Evolutionary conservation across 495 filamentous ascomycete species (phyloP).

Genomic region (Jackrogersella multiformis): DNA sequence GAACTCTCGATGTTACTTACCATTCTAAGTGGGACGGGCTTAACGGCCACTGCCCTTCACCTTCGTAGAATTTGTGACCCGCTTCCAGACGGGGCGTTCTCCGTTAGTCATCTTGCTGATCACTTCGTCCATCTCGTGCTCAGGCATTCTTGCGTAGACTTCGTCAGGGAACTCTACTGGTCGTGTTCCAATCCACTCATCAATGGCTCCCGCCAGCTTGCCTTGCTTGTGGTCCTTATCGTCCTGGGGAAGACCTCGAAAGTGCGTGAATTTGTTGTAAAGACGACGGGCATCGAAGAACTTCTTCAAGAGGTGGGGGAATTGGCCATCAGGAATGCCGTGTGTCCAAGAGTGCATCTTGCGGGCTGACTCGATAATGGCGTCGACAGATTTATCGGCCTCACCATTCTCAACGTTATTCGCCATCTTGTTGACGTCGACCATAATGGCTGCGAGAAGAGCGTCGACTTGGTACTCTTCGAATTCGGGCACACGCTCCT

Average conservation of each 20-base stretch:
- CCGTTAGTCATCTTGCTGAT: background rate
- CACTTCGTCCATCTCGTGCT: background rate
- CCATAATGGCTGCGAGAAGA: constrained; percentile 10
- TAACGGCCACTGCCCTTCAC: too few species aligned
- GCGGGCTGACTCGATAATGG: constrained; percentile 1
- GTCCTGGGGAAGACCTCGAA: background rate
- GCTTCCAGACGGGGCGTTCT: too few species aligned
- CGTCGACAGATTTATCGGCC: background rate
- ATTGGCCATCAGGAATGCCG: background rate
- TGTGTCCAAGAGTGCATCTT: background rate
- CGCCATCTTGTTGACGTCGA: background rate
- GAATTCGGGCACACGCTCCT: background rate
- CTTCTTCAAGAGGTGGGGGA: constrained; percentile 3
- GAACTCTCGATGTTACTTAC: too few species aligned
- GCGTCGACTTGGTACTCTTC: background rate
- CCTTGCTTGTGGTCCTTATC: constrained; percentile 2
- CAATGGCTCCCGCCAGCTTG: constrained; percentile 7
- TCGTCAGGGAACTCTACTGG: background rate
- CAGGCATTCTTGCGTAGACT: background rate
- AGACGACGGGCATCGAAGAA: constrained; percentile 8
- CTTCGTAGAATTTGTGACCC: too few species aligned
- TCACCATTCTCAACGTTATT: background rate
- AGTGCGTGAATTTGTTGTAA: constrained; percentile 9
- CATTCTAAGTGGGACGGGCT: too few species aligned
- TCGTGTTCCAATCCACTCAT: background rate